Base-by-base conservation (phyloP, 768 basidiomycete genomes). In the Hygrophoropsis aurantiaca region DNA sequence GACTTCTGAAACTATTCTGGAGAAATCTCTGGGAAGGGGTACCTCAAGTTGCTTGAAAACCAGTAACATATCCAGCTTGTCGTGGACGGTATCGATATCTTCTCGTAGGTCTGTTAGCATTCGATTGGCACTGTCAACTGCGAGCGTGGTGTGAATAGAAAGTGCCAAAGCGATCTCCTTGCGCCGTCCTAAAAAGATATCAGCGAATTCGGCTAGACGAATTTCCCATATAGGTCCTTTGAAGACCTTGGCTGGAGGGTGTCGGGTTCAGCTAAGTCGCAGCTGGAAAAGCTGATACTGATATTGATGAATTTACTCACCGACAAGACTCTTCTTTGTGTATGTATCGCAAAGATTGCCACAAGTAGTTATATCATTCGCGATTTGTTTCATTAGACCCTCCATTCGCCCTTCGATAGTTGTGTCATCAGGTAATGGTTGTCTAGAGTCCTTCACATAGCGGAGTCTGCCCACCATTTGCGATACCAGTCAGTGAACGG, bases 331-430 rank as follows among this genome's bases (percentile, higher is more conserved):
- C 42, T 74, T 74, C 51, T 75, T 76, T 25, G 70, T 45, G 47
- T 78, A 79, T 2, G 62, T 61, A 45, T 80, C 77, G 50, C 75
- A 75, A 11, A 62, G 66, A 25, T 73, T 73, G 2, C 70, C 73
- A 47, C 74, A 75, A 7, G 62, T 57, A 48, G 68, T 71, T 36
- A 78, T 73, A 44, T 77, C 71, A 7, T 64, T 44, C 3, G 67
- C 74, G 4, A 74, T 70, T 0, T 43, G 37, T 24, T 60, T 30
- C 38, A 66, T 49, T 8, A 73, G 58, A 1, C 47, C 49, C 25
- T 67, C 58, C 50, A 74, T 46, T 4, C 70, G 64, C 4, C 61
- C 68, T 24, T 65, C 51, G 49, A 74, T 60, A 1, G 54, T 66
- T 15, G 38, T 60, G 3, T 68, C 70, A 41, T 69, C 66, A 0